Base-by-base conservation (phyloP, 2,329 filamentous ascomycete genomes). In the Geosmithia morbida region DNA sequence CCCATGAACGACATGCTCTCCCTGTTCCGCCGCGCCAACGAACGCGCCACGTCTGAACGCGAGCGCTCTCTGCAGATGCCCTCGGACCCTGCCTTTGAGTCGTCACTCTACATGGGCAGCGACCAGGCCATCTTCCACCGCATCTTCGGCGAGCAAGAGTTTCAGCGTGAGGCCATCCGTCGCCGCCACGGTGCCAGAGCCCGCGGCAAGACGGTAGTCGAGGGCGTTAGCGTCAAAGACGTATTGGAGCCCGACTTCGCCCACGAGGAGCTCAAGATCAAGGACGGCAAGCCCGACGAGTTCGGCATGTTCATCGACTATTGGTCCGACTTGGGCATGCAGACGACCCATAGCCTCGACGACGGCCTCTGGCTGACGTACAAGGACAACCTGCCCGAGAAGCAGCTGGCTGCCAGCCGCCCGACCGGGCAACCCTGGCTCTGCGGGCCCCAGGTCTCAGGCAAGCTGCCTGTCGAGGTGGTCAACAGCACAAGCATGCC, bases 351-450 rank as follows among this genome's bases (percentile, higher is more conserved):
- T 13, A 42, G 41, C 46, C 45, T 14, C 17, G 43, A 49, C 37
- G 48, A 49, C 22, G 48, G 18, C 13, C 48, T 46, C 39, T 58
- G 59, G 44, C 42, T 49, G n/a, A 53, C 53, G 13, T 59, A 55
- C 47, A 51, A 57, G 44, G 54, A 50, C 1, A 51, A 87, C 46
- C 45, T 59, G 6, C 22, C 47, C 16, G 43, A 51, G 5, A 55
- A 59, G 41, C 26, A 58, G 42, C 41, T 49, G 18, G n/a, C 29
- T 13, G 17, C 22, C n/a, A 18, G 45, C 11, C 42, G 30, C 17
- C 40, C 40, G 6, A 52, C 54, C 10, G 13, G 46, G 7, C 52
- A 56, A 17, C 14, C 47, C 30, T 48, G 41, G 33, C 50, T 50
- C 26, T 49, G 48, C 43, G 37, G 26, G 22, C 45, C 48, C 1